Evolutionary conservation across 345 rosid genomes (phyloP).

Genomic region (Camelina hispida): DNA sequence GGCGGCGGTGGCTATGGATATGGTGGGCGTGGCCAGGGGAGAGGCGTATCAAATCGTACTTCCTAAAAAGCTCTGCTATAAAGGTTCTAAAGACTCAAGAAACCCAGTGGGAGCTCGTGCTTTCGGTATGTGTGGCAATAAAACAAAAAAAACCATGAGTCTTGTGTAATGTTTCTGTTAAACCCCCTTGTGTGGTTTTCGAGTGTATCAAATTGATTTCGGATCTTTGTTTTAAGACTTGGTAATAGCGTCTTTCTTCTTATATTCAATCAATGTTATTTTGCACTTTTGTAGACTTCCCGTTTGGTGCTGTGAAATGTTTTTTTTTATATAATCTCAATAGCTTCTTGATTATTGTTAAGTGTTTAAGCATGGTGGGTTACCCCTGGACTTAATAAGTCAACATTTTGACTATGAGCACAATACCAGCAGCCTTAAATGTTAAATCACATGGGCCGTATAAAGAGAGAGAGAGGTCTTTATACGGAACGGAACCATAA

Average conservation of each 20-base stretch:
- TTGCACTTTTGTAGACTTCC: not conserved
- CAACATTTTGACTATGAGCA: not conserved
- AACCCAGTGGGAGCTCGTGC: slow-evolving; percentile 16
- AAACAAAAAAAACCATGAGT: slow-evolving; percentile 23
- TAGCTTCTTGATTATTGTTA: not conserved
- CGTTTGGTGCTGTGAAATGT: slow-evolving; percentile 6
- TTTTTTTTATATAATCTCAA: too few relatives aligned
- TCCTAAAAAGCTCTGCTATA: slow-evolving; percentile 4
- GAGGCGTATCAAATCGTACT: slow-evolving; percentile 29
- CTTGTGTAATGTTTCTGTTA: slow-evolving; percentile 29
- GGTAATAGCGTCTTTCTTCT: slow-evolving; percentile 14
- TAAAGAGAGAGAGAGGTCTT: slow-evolving; percentile 6
- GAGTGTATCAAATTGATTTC: slow-evolving; percentile 35
- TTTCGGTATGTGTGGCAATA: slow-evolving; percentile 35
- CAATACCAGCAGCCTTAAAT: slow-evolving; percentile 16
- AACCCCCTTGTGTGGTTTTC: slow-evolving; percentile 26
- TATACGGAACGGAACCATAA: not conserved
- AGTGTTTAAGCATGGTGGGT: not conserved
- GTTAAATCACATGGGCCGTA: slow-evolving; percentile 26
- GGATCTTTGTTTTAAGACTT: slow-evolving; percentile 18
- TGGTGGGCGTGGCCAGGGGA: slow-evolving; percentile 49
- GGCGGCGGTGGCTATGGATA: slow-evolving; percentile 54
- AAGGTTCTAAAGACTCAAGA: not conserved
- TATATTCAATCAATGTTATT: not conserved
- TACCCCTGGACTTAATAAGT: not conserved